These are phyloP conservation scores for Babjeviella inositovora DNA, from an alignment of 805 yeast species.

Conservation along the genomic window DNA sequence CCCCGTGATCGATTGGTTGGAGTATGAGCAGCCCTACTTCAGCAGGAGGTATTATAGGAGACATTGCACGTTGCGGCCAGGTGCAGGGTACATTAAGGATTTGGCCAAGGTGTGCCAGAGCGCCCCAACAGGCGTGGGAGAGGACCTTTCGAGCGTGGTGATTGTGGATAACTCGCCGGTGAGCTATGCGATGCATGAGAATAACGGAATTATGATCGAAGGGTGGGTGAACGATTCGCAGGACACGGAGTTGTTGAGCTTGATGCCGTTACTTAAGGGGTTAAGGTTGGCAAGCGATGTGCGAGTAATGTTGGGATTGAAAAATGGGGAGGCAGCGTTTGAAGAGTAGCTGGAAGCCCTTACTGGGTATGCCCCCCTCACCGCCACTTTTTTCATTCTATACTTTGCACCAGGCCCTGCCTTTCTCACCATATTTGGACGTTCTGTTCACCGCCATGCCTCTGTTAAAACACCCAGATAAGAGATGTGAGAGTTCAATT, in stretches of 20 bases:
- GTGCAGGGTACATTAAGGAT: constrained; percentile 65
- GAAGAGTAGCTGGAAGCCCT: constrained; percentile 10
- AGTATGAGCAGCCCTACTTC: constrained; percentile 41
- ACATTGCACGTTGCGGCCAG: constrained; percentile 63
- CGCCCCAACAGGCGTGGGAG: constrained; percentile 5
- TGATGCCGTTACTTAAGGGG: constrained; percentile 67
- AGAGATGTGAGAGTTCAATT: no score
- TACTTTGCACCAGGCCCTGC: no score
- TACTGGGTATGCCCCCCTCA: no score
- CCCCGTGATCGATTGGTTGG: constrained; percentile 89
- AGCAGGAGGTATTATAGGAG: constrained; percentile 55
- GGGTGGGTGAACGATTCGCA: constrained; percentile 98
- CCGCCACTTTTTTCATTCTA: no score
- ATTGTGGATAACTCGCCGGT: constrained; percentile 90
- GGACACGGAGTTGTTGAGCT: constrained; percentile 67
- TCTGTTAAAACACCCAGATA: no score
- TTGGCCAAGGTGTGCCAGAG: constrained; percentile 9
- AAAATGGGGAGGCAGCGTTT: constrained; percentile 54
- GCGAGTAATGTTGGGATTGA: constrained; percentile 56
- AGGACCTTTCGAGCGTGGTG: constrained; percentile 51
- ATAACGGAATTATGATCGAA: constrained; percentile 84
- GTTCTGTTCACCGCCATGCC: no score
- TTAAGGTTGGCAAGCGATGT: constrained; percentile 76
- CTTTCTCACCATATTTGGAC: no score
- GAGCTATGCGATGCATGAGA: constrained; percentile 68